These are phyloP conservation scores for Fusarium anguioides DNA, from an alignment of 2,329 filamentous ascomycete species.

Conservation along the genomic window DNA sequence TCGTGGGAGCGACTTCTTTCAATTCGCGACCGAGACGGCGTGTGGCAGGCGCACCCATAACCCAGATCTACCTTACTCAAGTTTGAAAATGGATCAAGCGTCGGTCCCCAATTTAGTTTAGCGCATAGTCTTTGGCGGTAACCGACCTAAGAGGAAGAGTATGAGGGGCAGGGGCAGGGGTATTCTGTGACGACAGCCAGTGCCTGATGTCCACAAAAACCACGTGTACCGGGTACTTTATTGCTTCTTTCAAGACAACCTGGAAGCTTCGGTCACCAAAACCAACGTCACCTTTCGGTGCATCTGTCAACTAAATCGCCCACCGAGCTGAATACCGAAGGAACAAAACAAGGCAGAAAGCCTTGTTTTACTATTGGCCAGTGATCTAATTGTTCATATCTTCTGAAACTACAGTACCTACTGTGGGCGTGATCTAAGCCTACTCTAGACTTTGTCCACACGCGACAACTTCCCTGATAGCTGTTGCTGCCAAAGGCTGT, in stretches of 20 bases:
- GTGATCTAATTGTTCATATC: not conserved
- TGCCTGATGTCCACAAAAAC: constrained; percentile 20
- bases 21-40: constrained; percentile 37
- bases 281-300: constrained; percentile 16
- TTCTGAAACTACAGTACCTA: not conserved
- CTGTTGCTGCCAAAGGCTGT: not conserved
- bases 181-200: constrained; percentile 28
- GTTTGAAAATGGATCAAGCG: constrained; percentile 28
- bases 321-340: constrained; percentile 25
- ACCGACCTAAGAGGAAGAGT: constrained; percentile 38
- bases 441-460: constrained; percentile 17
- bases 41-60: constrained; percentile 19
- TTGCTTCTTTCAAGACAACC: constrained; percentile 11
- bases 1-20: constrained; percentile 40
- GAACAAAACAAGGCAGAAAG: constrained; percentile 13
- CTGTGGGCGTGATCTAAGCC: not conserved
- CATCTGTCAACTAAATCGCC: constrained; percentile 21
- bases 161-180: constrained; percentile 3
- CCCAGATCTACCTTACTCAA: not conserved
- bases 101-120: constrained; percentile 53
- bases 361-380: not conserved
- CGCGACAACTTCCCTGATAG: constrained; percentile 34
- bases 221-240: constrained; percentile 35
- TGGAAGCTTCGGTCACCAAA: constrained; percentile 9
- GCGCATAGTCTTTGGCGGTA: constrained; percentile 37